Evolutionary conservation across 768 basidiomycete genomes (phyloP).

Genomic region (Daedalea quercina): DNA sequence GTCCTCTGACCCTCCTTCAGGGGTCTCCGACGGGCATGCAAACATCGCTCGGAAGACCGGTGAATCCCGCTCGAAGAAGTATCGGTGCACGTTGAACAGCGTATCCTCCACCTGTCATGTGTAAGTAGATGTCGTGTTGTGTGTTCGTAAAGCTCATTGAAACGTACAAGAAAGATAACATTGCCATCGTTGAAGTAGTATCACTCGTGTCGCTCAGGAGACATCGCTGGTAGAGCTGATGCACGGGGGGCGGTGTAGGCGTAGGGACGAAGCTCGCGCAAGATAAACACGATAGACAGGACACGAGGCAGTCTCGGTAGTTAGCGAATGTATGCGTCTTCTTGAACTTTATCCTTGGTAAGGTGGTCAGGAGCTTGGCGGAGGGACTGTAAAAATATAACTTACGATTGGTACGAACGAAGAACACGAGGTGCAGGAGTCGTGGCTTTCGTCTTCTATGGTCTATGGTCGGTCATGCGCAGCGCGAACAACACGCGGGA

Average conservation of each 20-base stretch:
- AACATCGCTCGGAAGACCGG: conserved; percentile 20
- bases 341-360: too few species aligned
- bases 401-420: too few species aligned
- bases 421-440: too few species aligned
- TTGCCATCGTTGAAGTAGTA: background rate
- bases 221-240: background rate
- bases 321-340: too few species aligned
- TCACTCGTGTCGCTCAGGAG: background rate
- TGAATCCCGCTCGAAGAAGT: conserved; percentile 24
- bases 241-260: background rate
- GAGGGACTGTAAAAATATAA: too few species aligned
- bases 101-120: background rate
- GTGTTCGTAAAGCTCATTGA: too few species aligned
- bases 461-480: too few species aligned
- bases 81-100: conserved; percentile 13
- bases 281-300: background rate
- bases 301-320: too few species aligned
- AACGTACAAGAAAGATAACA: background rate
- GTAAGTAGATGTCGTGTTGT: too few species aligned
- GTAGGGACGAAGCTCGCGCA: background rate
- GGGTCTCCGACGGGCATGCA: conserved; percentile 13
- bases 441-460: too few species aligned
- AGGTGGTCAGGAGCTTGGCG: too few species aligned
- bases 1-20: conserved; percentile 18
- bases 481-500: too few species aligned